Conservation (phyloP, 1,284 basidiomycete species). For the Apiotrichum domesticum region DNA sequence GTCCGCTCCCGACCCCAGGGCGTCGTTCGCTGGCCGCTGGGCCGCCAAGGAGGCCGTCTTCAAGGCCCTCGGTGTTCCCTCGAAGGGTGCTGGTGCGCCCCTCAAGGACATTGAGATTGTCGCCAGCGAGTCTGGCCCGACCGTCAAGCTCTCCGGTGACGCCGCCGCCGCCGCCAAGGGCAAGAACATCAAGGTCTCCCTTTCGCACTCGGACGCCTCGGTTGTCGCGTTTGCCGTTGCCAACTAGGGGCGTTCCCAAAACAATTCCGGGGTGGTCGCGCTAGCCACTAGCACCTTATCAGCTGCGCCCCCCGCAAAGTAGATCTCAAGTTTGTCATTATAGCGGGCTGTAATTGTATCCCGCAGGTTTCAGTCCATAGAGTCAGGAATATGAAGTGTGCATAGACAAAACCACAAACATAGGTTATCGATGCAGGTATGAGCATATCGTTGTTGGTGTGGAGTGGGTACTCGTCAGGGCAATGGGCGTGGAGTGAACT, state of each 20-base stretch:
- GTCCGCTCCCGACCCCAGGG: slow-evolving; percentile 74
- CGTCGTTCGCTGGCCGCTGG: slow-evolving; percentile 95
- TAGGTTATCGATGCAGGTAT: not conserved
- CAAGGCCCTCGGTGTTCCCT: slow-evolving; percentile 88
- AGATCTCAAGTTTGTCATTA: slow-evolving; percentile 2
- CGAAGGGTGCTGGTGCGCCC: slow-evolving; percentile 83
- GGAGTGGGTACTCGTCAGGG: not conserved
- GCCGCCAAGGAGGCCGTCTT: slow-evolving; percentile 96
- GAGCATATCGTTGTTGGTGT: not conserved
- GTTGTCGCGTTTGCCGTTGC: slow-evolving; percentile 48
- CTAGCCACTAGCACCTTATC: not conserved
- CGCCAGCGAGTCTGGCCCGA: slow-evolving; percentile 56
- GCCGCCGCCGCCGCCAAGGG: slow-evolving; percentile 65
- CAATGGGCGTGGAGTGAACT: too few species aligned
- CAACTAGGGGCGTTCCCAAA: slow-evolving; percentile 20
- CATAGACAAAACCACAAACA: not conserved
- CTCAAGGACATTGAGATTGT: slow-evolving; percentile 98
- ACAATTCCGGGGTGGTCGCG: not conserved
- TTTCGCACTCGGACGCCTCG: slow-evolving; percentile 63
- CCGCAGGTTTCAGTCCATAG: slow-evolving; percentile 3
- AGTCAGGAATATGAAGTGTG: slow-evolving; percentile 7
- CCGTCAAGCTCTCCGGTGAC: slow-evolving; percentile 74
- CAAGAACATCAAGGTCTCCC: slow-evolving; percentile 73
- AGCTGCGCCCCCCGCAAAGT: not conserved
- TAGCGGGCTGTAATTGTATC: slow-evolving; percentile 6